Percentiles rank a stretch among this genome's conserved stretches.
Evolutionary conservation across 768 basidiomycete genomes (phyloP).

Genomic region (Termitomyces sp.): DNA sequence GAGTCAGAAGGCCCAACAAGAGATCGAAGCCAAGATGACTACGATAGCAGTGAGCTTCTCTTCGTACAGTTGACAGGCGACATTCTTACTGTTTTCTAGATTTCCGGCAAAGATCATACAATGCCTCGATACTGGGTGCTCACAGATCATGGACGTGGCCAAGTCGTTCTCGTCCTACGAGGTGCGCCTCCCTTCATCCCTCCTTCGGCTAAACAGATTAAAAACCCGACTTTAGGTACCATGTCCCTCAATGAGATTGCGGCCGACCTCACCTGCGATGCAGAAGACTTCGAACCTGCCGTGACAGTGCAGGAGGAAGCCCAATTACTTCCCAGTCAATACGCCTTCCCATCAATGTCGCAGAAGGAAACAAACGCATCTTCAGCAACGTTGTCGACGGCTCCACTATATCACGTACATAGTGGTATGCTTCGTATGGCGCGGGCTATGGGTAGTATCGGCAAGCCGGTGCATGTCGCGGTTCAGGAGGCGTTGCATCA

Average conservation of each 20-base stretch:
- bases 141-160: conserved; percentile 68
- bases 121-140: conserved; percentile 87
- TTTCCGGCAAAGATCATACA: conserved; percentile 58
- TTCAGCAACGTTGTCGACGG: conserved; percentile 19
- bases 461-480: conserved; percentile 72
- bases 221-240: conserved; percentile 41
- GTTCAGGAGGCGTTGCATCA: conserved; percentile 62
- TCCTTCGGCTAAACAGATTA: not conserved
- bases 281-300: conserved; percentile 58
- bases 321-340: conserved; percentile 28
- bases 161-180: conserved; percentile 73
- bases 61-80: not conserved
- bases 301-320: conserved; percentile 30
- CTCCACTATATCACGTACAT: conserved; percentile 56
- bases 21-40: conserved; percentile 38
- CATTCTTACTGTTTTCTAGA: conserved; percentile 13
- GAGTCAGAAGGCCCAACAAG: conserved; percentile 22
- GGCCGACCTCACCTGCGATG: conserved; percentile 79
- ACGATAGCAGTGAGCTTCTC: conserved; percentile 39
- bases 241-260: conserved; percentile 87
- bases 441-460: conserved; percentile 67
- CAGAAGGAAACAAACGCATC: conserved; percentile 15
- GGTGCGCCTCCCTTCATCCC: conserved; percentile 26
- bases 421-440: conserved; percentile 81
- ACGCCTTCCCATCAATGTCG: conserved; percentile 26